Conservation (phyloP, 108 stramenopile species). For the Skeletonema marinoi region DNA sequence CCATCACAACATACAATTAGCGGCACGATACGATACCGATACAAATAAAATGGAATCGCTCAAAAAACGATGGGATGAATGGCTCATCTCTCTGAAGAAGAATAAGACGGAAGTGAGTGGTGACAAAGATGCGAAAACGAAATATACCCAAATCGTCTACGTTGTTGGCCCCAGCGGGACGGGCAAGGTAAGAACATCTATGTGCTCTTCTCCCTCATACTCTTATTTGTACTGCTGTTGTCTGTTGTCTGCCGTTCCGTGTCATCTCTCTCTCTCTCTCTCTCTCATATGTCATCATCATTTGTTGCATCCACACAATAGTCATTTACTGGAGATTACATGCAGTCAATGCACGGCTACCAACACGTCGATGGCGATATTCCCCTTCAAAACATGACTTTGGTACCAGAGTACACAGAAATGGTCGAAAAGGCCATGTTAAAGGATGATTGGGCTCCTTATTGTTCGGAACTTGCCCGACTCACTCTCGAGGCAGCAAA, state of each 20-base stretch:
- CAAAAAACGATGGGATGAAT: no score
- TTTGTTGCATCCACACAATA: background rate
- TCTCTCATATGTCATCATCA: background rate
- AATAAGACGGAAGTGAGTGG: no score
- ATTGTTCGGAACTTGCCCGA: background rate
- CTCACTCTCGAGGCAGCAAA: background rate
- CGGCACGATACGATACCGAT: no score
- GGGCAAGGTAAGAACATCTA: background rate
- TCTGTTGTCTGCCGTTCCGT: no score
- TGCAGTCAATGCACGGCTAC: background rate
- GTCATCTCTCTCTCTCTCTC: no score
- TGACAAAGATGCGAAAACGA: no score
- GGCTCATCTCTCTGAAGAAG: no score
- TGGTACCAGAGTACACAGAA: background rate
- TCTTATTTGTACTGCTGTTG: background rate
- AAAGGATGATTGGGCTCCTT: background rate
- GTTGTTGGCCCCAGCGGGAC: background rate
- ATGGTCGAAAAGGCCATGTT: background rate
- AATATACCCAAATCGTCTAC: background rate
- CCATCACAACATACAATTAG: no score
- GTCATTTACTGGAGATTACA: background rate
- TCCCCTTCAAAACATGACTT: background rate
- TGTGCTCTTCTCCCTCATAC: no score
- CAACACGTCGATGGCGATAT: background rate
- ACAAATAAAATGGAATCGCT: no score